Evolutionary conservation across 345 rosid species (phyloP), one percentile per base, ranked within the genome.

Genomic region (Salix brachista): DNA sequence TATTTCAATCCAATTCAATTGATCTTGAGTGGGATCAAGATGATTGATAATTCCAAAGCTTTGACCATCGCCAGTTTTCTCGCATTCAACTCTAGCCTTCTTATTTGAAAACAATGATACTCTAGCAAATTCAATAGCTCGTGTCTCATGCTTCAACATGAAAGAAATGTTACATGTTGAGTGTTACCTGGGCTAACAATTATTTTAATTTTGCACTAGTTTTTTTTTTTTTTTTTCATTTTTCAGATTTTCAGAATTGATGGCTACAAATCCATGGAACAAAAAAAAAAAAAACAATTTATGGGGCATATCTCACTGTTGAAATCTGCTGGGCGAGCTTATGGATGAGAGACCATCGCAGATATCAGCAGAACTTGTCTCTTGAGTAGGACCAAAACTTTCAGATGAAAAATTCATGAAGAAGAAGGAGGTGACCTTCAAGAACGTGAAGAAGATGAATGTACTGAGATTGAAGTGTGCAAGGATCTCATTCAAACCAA

Each of bases 301-400:
- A 86, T 1, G 84, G 77, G 21, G 85, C 86, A n/a, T 83, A 86
- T 76, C 88, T 90, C 39, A 80, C 85, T 3, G 41, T 86, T 25
- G 37, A 85, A 80, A 73, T 77, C 84, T 28, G 83, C 81, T 2
- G 81, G 80, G 36, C 77, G 79, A 0, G 89, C 88, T 13, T 82
- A 74, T 8, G 90, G 90, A 25, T 71, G 87, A 64, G 90, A 90
- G 79, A 48, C 90, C 84, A 11, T 86, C 94, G 0, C 82, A 87
- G 54, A 82, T 82, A 46, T 85, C 76, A 0, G 23, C 86, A 0
- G 62, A 74, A 50, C 79, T 12, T 67, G 34, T 26, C 71, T 28
- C 18, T 65, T 70, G 50, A 81, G 81, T 58, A 76, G 85, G 11
- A 68, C 58, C 23, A 77, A 76, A 44, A 44, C 77, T 42, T 54